Conservation (phyloP, 2,329 filamentous ascomycete genomes). For the Colletotrichum destructivum region DNA sequence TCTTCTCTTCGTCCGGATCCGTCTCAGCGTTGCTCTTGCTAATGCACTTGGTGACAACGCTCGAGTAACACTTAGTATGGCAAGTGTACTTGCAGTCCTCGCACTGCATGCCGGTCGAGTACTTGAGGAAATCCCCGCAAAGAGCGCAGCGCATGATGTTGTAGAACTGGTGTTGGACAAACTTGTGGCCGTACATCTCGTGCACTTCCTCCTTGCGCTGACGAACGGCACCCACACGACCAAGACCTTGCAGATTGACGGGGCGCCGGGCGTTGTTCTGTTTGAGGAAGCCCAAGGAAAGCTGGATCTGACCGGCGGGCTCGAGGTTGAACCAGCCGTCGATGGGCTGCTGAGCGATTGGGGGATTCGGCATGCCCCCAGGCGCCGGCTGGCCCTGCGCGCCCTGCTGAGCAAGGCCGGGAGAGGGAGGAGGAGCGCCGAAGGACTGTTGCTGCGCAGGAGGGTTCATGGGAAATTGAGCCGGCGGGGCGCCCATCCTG, state of each 20-base stretch:
- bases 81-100: conserved; percentile 99
- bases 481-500: conserved; percentile 81
- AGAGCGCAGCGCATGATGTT: conserved; percentile 99
- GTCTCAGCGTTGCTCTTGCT: conserved; percentile 99
- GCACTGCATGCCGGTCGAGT: conserved; percentile 98
- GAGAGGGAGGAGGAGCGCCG: conserved; percentile 60
- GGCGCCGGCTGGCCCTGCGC: conserved; percentile 51
- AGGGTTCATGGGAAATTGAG: conserved; percentile 73
- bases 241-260: conserved; percentile 90
- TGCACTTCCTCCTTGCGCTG: conserved; percentile 98
- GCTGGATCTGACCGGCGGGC: conserved; percentile 91
- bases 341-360: conserved; percentile 74
- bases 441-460: conserved; percentile 59
- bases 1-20: conserved; percentile 98
- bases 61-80: conserved; percentile 96
- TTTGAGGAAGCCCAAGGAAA: conserved; percentile 93
- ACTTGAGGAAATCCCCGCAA: conserved; percentile 98
- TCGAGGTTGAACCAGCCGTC: conserved; percentile 98
- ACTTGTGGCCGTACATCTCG: conserved; percentile 99
- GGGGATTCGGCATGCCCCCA: conserved; percentile 57
- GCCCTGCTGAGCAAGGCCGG: conserved; percentile 54
- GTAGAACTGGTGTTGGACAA: conserved; percentile 98
- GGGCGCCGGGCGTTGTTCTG: conserved; percentile 86
- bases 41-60: conserved; percentile 99
- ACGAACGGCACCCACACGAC: conserved; percentile 94